A percentile compares a stretch with the other conserved stretches of the same genome.
phyloP scores from a whole-genome alignment of 1,139 yeast species.

The Taphrina deformans region DNA sequence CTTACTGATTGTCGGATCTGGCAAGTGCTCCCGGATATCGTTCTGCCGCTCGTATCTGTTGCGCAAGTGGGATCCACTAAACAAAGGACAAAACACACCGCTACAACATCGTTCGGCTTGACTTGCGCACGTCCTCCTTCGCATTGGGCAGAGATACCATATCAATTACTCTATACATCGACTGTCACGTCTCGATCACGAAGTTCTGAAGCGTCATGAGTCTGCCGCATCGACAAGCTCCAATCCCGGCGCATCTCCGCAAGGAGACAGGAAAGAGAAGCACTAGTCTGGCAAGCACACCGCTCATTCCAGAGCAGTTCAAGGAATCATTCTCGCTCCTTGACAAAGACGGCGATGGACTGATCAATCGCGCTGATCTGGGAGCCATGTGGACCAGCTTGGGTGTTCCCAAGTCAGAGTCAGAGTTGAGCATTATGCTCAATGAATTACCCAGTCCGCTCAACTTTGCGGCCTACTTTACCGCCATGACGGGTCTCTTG shows the following conservation, averaged over 20 bases:
- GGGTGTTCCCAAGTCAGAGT: conserved; percentile 51
- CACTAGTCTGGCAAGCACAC: conserved; percentile 25
- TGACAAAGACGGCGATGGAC: conserved; percentile 83
- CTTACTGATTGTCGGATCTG: not conserved
- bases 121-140: not conserved
- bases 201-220: too few species aligned
- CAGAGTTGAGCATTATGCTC: conserved; percentile 49
- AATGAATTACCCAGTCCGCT: conserved; percentile 58
- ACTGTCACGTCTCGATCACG: too few species aligned
- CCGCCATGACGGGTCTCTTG: conserved; percentile 63
- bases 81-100: conserved; percentile 4
- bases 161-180: too few species aligned
- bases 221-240: conserved; percentile 1
- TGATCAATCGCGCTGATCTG: conserved; percentile 61
- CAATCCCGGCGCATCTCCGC: not conserved
- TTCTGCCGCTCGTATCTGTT: not conserved
- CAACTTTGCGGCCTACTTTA: conserved; percentile 69
- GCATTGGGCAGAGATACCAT: too few species aligned
- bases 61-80: not conserved
- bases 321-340: conserved; percentile 62
- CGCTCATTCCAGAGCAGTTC: conserved; percentile 40
- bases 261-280: conserved; percentile 12
- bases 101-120: not conserved
- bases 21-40: conserved; percentile 4
- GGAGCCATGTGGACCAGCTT: conserved; percentile 56